Conservation (phyloP, 23 red algal species). For the Cyanidiococcus yangmingshanensis region DNA sequence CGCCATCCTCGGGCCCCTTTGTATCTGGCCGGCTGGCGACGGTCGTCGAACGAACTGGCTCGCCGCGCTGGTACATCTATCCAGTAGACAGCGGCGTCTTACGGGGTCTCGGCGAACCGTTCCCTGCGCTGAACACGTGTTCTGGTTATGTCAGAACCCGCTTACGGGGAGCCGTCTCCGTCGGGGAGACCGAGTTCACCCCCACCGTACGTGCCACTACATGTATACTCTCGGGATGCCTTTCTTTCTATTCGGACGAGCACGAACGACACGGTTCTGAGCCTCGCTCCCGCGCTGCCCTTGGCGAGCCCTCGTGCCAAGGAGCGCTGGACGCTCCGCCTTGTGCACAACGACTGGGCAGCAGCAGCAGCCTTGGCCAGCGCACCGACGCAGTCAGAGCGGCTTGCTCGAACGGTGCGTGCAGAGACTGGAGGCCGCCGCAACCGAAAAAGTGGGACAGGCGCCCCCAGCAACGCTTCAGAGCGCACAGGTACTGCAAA, state of each 20-base stretch:
- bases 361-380: not conserved
- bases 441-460: not conserved
- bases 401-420: not conserved
- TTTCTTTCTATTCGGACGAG: not conserved
- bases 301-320: constrained; percentile 2
- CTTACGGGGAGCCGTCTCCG: not conserved
- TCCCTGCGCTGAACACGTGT: not conserved
- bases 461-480: not conserved
- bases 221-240: constrained; percentile 1
- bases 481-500: not conserved
- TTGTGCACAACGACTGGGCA: constrained; percentile 6
- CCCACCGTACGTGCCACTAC: constrained; percentile 3
- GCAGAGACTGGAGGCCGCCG: not conserved
- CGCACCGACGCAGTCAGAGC: not conserved
- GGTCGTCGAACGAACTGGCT: no score
- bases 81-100: no score
- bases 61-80: no score
- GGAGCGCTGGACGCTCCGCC: constrained; percentile 18
- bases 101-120: not conserved
- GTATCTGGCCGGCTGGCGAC: no score
- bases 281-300: not conserved
- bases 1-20: no score
- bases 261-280: not conserved
- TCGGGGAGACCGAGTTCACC: not conserved
- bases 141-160: not conserved